Percentiles rank a stretch among this genome's conserved stretches.
phyloP scores from a whole-genome alignment of 768 basidiomycete species.

The Podaxis sp. region DNA sequence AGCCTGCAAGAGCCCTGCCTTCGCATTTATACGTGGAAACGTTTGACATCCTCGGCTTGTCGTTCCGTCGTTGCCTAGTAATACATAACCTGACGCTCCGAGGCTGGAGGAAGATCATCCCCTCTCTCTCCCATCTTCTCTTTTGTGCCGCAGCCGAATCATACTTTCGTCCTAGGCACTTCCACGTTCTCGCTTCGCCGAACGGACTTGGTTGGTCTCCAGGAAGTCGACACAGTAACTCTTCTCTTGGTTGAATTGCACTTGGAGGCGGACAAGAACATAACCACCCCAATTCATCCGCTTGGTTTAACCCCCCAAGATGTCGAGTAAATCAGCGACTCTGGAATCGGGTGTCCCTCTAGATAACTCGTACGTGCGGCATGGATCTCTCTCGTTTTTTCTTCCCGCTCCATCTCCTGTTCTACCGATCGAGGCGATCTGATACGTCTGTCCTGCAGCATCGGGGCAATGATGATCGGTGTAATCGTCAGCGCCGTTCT shows the following conservation, averaged over 20 bases:
- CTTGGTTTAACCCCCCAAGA: neutral
- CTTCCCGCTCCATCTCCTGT: constrained; percentile 7
- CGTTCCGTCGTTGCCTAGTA: neutral
- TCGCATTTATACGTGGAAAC: neutral
- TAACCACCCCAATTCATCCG: neutral
- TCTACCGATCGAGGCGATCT: neutral
- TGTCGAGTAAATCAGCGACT: constrained; percentile 24
- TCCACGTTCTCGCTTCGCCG: neutral
- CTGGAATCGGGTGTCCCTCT: constrained; percentile 27
- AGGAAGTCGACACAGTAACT: neutral
- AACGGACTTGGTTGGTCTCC: neutral
- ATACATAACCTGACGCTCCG: constrained; percentile 1
- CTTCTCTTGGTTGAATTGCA: neutral
- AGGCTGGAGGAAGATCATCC: neutral
- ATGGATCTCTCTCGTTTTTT: neutral
- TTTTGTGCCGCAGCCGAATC: neutral
- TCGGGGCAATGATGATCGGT: constrained; percentile 46
- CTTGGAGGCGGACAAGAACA: neutral
- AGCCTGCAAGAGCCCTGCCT: neutral
- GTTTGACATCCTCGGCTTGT: neutral
- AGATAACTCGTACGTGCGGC: constrained; percentile 30
- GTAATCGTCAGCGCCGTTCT: constrained; percentile 36
- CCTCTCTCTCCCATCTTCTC: constrained; percentile 11
- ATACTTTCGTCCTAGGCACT: neutral
- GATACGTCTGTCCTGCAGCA: constrained; percentile 24